A percentile compares a stretch with the other conserved stretches of the same genome.
Evolutionary conservation across 202 grass and related monocot genomes (phyloP).

Genomic region (Panicum virgatum): DNA sequence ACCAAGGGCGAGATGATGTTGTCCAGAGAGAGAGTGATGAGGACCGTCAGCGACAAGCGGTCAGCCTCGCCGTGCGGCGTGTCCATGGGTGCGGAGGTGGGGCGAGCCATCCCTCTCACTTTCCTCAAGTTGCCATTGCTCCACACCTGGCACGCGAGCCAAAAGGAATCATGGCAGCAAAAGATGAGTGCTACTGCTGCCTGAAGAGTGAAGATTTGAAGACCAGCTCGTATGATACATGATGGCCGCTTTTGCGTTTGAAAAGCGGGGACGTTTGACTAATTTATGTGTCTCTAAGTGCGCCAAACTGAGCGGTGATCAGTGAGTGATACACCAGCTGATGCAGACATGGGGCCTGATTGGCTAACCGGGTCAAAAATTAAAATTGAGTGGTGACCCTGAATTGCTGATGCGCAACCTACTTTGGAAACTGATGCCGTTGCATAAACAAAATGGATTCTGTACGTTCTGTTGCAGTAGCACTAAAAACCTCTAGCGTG

Average conservation of each 20-base stretch:
- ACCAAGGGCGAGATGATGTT: slow-evolving; percentile 54
- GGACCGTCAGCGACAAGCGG: slow-evolving; percentile 55
- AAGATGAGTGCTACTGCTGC: not conserved
- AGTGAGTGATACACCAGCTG: slow-evolving; percentile 8
- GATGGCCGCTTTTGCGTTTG: slow-evolving; percentile 27
- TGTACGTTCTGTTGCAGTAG: not conserved
- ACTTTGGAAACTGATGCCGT: slow-evolving; percentile 29
- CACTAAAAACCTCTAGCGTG: not conserved
- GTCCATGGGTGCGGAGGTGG: slow-evolving; percentile 7
- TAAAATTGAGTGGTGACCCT: slow-evolving; percentile 19
- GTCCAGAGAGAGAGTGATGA: slow-evolving; percentile 59
- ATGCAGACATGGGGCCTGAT: slow-evolving; percentile 38
- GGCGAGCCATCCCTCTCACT: slow-evolving; percentile 57
- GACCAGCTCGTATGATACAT: not conserved
- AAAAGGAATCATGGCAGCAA: slow-evolving; percentile 29
- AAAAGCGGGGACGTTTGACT: slow-evolving; percentile 25
- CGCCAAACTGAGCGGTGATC: not conserved
- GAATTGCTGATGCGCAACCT: slow-evolving; percentile 3
- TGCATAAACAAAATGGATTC: slow-evolving; percentile 16
- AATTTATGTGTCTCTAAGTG: not conserved
- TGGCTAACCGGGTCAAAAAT: slow-evolving; percentile 20
- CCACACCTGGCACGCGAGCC: slow-evolving; percentile 56
- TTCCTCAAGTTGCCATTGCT: slow-evolving; percentile 71
- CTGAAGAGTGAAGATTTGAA: slow-evolving; percentile 26
- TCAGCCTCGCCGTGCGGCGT: slow-evolving; percentile 14